phyloP scores from a whole-genome alignment of 2,329 filamentous ascomycete genomes.

The Ophiocordyceps robertsii region DNA sequence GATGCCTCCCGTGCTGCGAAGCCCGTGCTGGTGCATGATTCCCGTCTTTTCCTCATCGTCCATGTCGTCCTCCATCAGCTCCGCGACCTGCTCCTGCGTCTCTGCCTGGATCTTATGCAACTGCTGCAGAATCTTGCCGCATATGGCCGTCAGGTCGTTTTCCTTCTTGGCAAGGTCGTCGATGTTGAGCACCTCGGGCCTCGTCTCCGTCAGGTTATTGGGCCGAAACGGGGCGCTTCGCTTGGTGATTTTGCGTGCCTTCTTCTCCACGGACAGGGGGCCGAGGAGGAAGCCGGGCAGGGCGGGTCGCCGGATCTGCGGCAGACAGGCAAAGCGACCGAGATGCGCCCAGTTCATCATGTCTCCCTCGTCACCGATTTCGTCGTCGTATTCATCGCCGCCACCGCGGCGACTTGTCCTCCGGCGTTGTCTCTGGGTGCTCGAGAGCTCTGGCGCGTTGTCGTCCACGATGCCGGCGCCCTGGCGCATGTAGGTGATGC shows the following conservation, averaged over 20 bases:
- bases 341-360: slow-evolving; percentile 78
- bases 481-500: slow-evolving; percentile 72
- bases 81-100: slow-evolving; percentile 30
- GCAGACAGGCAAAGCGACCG: slow-evolving; percentile 64
- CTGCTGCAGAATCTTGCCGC: slow-evolving; percentile 56
- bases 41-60: slow-evolving; percentile 29
- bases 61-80: slow-evolving; percentile 30
- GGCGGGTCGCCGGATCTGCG: slow-evolving; percentile 58
- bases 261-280: slow-evolving; percentile 80
- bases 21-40: slow-evolving; percentile 50
- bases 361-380: slow-evolving; percentile 60
- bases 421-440: slow-evolving; percentile 33
- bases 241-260: slow-evolving; percentile 55
- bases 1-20: slow-evolving; percentile 58
- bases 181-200: slow-evolving; percentile 64
- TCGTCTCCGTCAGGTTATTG: slow-evolving; percentile 53
- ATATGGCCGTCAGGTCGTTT: slow-evolving; percentile 67
- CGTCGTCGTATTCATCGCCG: slow-evolving; percentile 39
- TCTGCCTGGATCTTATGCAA: slow-evolving; percentile 37
- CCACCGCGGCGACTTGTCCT: slow-evolving; percentile 16
- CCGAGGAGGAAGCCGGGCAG: slow-evolving; percentile 77
- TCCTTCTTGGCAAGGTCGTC: slow-evolving; percentile 66
- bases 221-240: slow-evolving; percentile 58
- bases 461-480: slow-evolving; percentile 42
- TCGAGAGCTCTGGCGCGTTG: slow-evolving; percentile 34